Percentiles rank a stretch among this genome's conserved stretches.
phyloP scores from a whole-genome alignment of 148 eudicot genomes.

The Amaranthus cruentus region DNA sequence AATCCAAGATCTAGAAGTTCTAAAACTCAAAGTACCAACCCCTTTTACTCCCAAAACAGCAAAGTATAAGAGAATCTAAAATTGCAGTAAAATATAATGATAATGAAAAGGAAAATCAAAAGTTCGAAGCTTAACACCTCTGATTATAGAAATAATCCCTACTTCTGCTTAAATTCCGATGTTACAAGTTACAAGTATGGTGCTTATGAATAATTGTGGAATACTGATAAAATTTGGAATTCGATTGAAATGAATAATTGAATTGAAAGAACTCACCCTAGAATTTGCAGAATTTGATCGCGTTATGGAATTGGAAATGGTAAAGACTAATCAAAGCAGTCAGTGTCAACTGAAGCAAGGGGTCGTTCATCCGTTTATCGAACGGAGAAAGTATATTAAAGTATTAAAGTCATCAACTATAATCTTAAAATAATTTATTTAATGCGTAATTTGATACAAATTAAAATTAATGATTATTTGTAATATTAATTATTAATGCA shows the following conservation, averaged over 20 bases:
- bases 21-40: not conserved
- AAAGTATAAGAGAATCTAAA: not conserved
- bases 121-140: not conserved
- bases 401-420: too few relatives aligned
- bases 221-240: not conserved
- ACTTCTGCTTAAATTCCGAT: too few relatives aligned
- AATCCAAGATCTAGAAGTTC: not conserved
- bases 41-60: not conserved
- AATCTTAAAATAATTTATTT: too few relatives aligned
- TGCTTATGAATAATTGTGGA: not conserved
- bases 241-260: not conserved
- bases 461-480: too few relatives aligned
- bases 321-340: too few relatives aligned
- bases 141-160: not conserved
- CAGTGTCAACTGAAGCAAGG: too few relatives aligned
- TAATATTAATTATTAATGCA: too few relatives aligned
- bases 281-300: not conserved
- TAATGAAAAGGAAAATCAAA: not conserved
- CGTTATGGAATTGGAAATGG: not conserved
- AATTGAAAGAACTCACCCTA: constrained; percentile 1
- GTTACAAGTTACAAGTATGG: too few relatives aligned
- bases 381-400: too few relatives aligned
- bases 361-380: too few relatives aligned
- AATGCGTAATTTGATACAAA: too few relatives aligned
- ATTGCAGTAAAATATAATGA: not conserved